These are phyloP conservation scores for Claviceps sp. DNA, from an alignment of 2,329 filamentous ascomycete species.

Conservation along the genomic window DNA sequence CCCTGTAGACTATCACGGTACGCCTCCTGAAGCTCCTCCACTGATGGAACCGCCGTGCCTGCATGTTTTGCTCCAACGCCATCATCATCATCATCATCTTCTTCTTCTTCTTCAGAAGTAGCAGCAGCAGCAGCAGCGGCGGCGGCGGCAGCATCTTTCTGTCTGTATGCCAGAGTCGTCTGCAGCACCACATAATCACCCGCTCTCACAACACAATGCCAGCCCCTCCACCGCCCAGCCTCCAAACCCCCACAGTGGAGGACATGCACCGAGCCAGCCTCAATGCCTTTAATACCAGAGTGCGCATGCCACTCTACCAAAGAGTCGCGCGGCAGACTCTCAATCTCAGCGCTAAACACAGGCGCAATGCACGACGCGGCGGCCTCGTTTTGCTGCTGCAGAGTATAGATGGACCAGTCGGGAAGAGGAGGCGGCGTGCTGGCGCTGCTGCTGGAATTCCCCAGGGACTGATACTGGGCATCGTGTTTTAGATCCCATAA, in stretches of 20 bases:
- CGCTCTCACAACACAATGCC: conserved; percentile 16
- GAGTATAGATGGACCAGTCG: conserved; percentile 33
- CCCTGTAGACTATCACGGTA: not conserved
- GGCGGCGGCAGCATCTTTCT: not conserved
- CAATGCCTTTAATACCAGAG: conserved; percentile 35
- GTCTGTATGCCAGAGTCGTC: conserved; percentile 14
- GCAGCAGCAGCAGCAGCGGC: not conserved
- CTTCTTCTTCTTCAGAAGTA: no score
- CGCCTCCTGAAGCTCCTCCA: not conserved
- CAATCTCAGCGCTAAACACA: conserved; percentile 63
- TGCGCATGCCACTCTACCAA: conserved; percentile 75
- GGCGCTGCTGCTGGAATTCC: conserved; percentile 12
- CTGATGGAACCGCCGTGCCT: not conserved
- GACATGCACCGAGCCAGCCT: conserved; percentile 16
- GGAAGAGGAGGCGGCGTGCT: conserved; percentile 31
- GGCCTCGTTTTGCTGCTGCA: conserved; percentile 22
- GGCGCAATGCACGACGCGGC: conserved; percentile 37
- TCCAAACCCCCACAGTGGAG: conserved; percentile 5
- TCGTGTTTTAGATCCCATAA: conserved; percentile 56
- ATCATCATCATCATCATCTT: not conserved
- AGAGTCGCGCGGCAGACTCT: conserved; percentile 59
- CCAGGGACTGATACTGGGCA: conserved; percentile 30
- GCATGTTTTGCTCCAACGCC: not conserved
- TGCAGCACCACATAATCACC: conserved; percentile 15
- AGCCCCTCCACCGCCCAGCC: conserved; percentile 15